Evolutionary conservation across 2,329 filamentous ascomycete genomes (phyloP).

Genomic region (Aureobasidium sp.): DNA sequence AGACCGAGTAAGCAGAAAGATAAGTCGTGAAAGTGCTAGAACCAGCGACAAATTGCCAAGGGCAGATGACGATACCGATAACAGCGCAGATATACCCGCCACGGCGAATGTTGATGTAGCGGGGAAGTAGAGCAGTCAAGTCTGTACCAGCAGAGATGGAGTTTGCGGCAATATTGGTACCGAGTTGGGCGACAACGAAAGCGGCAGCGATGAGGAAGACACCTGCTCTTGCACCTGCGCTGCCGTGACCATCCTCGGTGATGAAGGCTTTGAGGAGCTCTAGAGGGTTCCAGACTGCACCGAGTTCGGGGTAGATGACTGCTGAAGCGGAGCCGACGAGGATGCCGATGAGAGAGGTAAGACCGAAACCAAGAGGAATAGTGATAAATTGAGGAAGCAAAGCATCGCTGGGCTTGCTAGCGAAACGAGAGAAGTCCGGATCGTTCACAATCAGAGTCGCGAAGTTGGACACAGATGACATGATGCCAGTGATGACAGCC

Average conservation of each 20-base stretch:
- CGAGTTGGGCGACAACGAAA: slow-evolving; percentile 44
- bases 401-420: slow-evolving; percentile 65
- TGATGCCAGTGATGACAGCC: slow-evolving; percentile 77
- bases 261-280: slow-evolving; percentile 37
- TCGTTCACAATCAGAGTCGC: slow-evolving; percentile 75
- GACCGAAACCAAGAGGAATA: slow-evolving; percentile 22
- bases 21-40: slow-evolving; percentile 87
- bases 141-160: slow-evolving; percentile 49
- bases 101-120: slow-evolving; percentile 63
- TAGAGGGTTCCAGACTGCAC: slow-evolving; percentile 47
- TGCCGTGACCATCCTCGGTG: slow-evolving; percentile 30
- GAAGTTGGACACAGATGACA: slow-evolving; percentile 87
- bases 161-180: slow-evolving; percentile 73
- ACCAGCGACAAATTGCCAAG: slow-evolving; percentile 68
- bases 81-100: slow-evolving; percentile 79
- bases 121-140: slow-evolving; percentile 46
- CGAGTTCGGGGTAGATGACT: slow-evolving; percentile 46
- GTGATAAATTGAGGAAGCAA: slow-evolving; percentile 65
- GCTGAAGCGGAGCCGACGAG: slow-evolving; percentile 38
- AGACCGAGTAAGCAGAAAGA: slow-evolving; percentile 85
- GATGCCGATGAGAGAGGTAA: slow-evolving; percentile 18
- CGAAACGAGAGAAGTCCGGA: slow-evolving; percentile 81
- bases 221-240: slow-evolving; percentile 42
- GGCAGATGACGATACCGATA: slow-evolving; percentile 78
- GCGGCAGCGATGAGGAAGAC: slow-evolving; percentile 43